These are phyloP conservation scores for Grigorovia transvaalensis DNA, from an alignment of 805 yeast genomes.

Conservation along the genomic window DNA sequence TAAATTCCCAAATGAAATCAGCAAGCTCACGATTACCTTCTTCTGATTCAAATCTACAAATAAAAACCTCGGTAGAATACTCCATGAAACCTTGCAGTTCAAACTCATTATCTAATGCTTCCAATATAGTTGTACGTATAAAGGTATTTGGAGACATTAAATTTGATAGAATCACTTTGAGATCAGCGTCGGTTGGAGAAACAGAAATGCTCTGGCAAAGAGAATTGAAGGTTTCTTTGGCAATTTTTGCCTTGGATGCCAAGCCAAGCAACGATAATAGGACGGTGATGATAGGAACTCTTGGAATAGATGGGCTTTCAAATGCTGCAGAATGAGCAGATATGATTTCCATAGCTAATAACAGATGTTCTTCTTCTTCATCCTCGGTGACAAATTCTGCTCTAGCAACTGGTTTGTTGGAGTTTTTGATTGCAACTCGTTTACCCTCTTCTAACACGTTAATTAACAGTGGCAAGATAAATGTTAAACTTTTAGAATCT, in stretches of 20 bases:
- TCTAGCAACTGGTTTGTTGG: conserved; percentile 42
- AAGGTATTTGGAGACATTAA: conserved; percentile 52
- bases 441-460: conserved; percentile 61
- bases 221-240: conserved; percentile 74
- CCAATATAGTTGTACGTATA: conserved; percentile 72
- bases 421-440: conserved; percentile 40
- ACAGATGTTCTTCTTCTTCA: conserved; percentile 77
- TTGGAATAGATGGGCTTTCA: conserved; percentile 56
- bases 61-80: conserved; percentile 63
- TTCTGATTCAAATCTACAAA: conserved; percentile 67
- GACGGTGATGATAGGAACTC: conserved; percentile 50
- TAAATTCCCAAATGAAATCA: conserved; percentile 77
- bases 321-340: conserved; percentile 59
- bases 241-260: conserved; percentile 68
- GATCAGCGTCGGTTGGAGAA: conserved; percentile 46
- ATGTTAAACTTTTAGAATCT: conserved; percentile 58
- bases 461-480: conserved; percentile 63
- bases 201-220: conserved; percentile 68
- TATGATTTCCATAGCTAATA: conserved; percentile 67
- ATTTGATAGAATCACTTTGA: conserved; percentile 45
- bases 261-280: conserved; percentile 57
- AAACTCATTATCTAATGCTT: conserved; percentile 77
- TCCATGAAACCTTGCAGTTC: conserved; percentile 33
- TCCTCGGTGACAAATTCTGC: conserved; percentile 72
- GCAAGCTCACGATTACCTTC: conserved; percentile 55